Percentiles rank a stretch among this genome's conserved stretches.
These are phyloP conservation scores for Suillus clintonianus DNA, from an alignment of 768 basidiomycete species.

Conservation along the genomic window DNA sequence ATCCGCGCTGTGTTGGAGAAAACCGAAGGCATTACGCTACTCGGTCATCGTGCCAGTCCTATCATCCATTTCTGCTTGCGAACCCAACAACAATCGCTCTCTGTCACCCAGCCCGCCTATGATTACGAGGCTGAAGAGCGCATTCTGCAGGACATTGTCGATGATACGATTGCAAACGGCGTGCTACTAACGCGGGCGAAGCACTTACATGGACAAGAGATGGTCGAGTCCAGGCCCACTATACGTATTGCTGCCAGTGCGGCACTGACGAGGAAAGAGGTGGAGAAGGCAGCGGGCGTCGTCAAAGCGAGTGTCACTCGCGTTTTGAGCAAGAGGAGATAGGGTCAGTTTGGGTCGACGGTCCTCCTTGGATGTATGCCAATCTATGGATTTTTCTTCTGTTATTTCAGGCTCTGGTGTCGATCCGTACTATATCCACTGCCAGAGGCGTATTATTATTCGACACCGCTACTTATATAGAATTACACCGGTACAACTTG, in stretches of 20 bases:
- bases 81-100: constrained; percentile 23
- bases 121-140: constrained; percentile 73
- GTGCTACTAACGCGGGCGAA: constrained; percentile 87
- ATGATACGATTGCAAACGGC: constrained; percentile 78
- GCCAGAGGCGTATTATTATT: background rate
- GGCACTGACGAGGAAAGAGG: constrained; percentile 85
- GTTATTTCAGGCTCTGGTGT: background rate
- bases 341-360: constrained; percentile 1
- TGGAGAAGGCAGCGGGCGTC: constrained; percentile 81
- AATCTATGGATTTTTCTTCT: constrained; percentile 28
- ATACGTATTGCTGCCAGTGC: constrained; percentile 81
- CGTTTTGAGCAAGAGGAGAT: constrained; percentile 64
- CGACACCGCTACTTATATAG: background rate
- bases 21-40: constrained; percentile 78
- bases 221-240: constrained; percentile 77
- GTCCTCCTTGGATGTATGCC: constrained; percentile 24
- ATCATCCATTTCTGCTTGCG: constrained; percentile 83
- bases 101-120: constrained; percentile 30
- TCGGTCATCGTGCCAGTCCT: constrained; percentile 84
- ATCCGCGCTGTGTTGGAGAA: constrained; percentile 83
- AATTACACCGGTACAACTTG: background rate
- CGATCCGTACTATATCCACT: background rate
- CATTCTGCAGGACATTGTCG: constrained; percentile 89
- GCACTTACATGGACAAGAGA: constrained; percentile 81
- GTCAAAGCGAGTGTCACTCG: constrained; percentile 77